Conservation (phyloP, 345 rosid species). For the Acer negundo region DNA sequence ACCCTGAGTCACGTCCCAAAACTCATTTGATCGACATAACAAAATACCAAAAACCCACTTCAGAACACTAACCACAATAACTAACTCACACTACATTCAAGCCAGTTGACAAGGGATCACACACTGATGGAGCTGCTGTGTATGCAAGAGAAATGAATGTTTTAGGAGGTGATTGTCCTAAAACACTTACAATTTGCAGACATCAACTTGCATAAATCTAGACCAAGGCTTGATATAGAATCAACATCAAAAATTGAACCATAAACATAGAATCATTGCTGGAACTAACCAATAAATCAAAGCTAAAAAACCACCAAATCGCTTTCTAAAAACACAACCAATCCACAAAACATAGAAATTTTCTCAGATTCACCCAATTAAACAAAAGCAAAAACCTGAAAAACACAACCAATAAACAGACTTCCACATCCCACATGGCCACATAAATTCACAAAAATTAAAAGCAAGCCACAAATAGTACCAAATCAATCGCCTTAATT, state of each 20-base stretch:
- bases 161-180: not conserved
- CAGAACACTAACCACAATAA: not conserved
- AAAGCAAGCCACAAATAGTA: not conserved
- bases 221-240: not conserved
- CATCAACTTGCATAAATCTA: not conserved
- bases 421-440: not conserved
- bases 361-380: not conserved
- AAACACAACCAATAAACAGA: not conserved
- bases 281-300: not conserved
- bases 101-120: not conserved
- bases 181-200: not conserved
- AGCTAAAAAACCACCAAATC: not conserved
- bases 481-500: not conserved
- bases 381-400: not conserved
- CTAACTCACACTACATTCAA: not conserved
- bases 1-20: not conserved
- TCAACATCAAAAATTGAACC: not conserved
- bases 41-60: not conserved
- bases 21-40: not conserved
- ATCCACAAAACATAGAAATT: not conserved
- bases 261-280: not conserved
- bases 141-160: not conserved
- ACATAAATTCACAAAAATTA: not conserved
- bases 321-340: not conserved
- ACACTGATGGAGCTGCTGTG: not conserved